phyloP scores from a whole-genome alignment of 2,329 filamentous ascomycete species.

The Seiridium unicorne region DNA sequence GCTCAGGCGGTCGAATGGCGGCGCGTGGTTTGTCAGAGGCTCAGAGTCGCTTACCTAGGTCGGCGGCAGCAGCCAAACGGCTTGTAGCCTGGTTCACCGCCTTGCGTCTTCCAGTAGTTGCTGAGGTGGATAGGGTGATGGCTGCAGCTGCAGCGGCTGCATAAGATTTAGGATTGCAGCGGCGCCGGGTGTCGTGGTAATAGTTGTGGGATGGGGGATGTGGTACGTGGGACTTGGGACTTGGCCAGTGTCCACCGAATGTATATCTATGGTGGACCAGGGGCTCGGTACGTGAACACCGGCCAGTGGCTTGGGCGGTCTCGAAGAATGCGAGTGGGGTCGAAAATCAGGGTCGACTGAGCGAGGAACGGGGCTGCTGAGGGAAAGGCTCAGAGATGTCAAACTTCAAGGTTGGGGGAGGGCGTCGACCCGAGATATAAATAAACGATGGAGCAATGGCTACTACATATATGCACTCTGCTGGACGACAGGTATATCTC shows the following conservation, averaged over 20 bases:
- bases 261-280: not conserved
- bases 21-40: constrained; percentile 23
- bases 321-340: not conserved
- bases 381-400: not conserved
- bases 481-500: not conserved
- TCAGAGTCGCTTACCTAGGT: constrained; percentile 18
- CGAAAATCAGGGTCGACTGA: not conserved
- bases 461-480: not conserved
- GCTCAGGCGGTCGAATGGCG: constrained; percentile 16
- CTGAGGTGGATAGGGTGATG: constrained; percentile 21
- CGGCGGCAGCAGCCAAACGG: constrained; percentile 27
- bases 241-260: no score
- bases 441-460: not conserved
- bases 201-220: not conserved
- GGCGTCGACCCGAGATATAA: not conserved
- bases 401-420: not conserved
- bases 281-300: constrained; percentile 3
- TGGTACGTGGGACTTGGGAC: not conserved
- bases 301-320: not conserved
- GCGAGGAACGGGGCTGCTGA: not conserved
- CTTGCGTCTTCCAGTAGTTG: constrained; percentile 23
- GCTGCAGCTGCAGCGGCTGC: constrained; percentile 22
- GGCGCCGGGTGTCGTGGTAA: not conserved
- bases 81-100: constrained; percentile 34
- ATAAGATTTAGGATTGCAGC: not conserved